phyloP scores from a whole-genome alignment of 176 grass and related monocot species.

The Ensete glaucum region DNA sequence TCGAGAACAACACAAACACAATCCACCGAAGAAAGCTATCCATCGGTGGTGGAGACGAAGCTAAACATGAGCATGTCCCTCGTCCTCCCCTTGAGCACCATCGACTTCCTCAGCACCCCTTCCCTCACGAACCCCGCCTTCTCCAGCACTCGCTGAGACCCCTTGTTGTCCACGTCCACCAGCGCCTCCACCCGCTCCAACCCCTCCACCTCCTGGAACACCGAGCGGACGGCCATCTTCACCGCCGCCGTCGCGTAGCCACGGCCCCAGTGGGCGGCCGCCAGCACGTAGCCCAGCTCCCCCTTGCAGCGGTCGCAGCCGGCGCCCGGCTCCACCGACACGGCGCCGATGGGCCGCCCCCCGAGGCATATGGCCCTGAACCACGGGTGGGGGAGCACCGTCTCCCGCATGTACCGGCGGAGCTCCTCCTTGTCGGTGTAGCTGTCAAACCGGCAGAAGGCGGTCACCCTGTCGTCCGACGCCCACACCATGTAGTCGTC shows the following conservation, averaged over 20 bases:
- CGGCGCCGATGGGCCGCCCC: slow-evolving; percentile 38
- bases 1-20: too few species aligned
- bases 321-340: slow-evolving; percentile 43
- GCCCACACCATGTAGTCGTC: slow-evolving; percentile 67
- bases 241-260: slow-evolving; percentile 57
- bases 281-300: slow-evolving; percentile 70
- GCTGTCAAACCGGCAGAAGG: slow-evolving; percentile 45
- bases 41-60: slow-evolving; percentile 49
- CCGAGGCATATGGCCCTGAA: slow-evolving; percentile 57
- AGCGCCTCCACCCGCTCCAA: slow-evolving; percentile 62
- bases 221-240: slow-evolving; percentile 13
- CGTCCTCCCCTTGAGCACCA: slow-evolving; percentile 23
- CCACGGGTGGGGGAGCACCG: slow-evolving; percentile 62
- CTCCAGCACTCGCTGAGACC: slow-evolving; percentile 75
- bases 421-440: slow-evolving; percentile 48
- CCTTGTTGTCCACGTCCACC: slow-evolving; percentile 49
- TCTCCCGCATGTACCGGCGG: slow-evolving; percentile 40
- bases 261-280: slow-evolving; percentile 46
- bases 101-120: slow-evolving; percentile 44
- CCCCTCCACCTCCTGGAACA: slow-evolving; percentile 38
- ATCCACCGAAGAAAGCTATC: neutral
- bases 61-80: slow-evolving; percentile 50
- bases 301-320: slow-evolving; percentile 29
- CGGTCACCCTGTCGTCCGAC: slow-evolving; percentile 56
- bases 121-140: slow-evolving; percentile 73